Conservation (phyloP, 106 monocot genomes). For the Gastrodia elata region DNA sequence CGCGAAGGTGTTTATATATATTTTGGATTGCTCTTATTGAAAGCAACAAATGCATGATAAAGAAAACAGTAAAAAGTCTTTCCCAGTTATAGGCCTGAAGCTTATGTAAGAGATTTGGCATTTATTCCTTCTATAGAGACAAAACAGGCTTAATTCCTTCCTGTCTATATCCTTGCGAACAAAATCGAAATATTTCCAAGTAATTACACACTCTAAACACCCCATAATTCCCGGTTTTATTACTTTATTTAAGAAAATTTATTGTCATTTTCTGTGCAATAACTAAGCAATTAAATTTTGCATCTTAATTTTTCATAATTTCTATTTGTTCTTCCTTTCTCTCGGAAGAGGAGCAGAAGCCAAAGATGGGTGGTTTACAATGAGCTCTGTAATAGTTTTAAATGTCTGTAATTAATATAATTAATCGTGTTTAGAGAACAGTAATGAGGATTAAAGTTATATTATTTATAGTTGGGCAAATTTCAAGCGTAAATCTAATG, state of each 20-base stretch:
- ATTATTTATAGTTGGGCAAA: too few relatives aligned
- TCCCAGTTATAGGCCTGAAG: not conserved
- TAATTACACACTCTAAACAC: not conserved
- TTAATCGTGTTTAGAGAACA: too few relatives aligned
- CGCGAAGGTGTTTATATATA: not conserved
- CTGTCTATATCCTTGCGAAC: constrained; percentile 2
- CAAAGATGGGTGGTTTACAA: not conserved
- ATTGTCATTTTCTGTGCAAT: constrained; percentile 1
- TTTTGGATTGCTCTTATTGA: not conserved
- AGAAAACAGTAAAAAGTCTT: not conserved
- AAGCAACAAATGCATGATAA: not conserved
- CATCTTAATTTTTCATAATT: not conserved
- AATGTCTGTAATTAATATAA: not conserved
- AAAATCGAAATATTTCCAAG: not conserved
- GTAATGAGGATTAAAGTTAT: too few relatives aligned
- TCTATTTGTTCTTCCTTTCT: not conserved
- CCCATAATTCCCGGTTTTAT: not conserved
- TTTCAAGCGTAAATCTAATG: too few relatives aligned
- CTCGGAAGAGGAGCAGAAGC: not conserved
- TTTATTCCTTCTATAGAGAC: not conserved
- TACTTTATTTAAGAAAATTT: not conserved
- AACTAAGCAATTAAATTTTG: not conserved
- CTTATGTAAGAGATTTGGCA: not conserved
- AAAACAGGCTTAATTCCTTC: constrained; percentile 6
- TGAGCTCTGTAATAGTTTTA: not conserved